Evolutionary conservation across 2,329 filamentous ascomycete genomes (phyloP).

Genomic region (Fusarium xylarioides): DNA sequence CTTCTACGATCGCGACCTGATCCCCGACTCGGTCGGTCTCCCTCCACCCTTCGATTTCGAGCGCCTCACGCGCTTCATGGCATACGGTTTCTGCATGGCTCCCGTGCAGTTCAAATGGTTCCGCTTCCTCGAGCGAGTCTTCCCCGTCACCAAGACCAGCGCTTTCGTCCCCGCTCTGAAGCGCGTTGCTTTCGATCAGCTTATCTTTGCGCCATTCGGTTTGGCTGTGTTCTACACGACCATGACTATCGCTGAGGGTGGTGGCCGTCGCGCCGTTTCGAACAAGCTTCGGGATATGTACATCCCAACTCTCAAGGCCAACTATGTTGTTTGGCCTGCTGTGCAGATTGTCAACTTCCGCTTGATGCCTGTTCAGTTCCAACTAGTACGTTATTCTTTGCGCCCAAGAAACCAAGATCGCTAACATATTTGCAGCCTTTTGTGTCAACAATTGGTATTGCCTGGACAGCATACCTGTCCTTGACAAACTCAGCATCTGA

Average conservation of each 20-base stretch:
- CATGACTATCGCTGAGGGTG: slow-evolving; percentile 96
- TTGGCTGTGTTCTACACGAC: slow-evolving; percentile 90
- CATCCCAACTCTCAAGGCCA: slow-evolving; percentile 91
- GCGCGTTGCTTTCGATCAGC: slow-evolving; percentile 89
- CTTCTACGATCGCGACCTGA: slow-evolving; percentile 69
- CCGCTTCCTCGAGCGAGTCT: slow-evolving; percentile 79
- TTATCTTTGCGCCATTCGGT: slow-evolving; percentile 90
- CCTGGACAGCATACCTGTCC: slow-evolving; percentile 96
- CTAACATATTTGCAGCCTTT: slow-evolving; percentile 74
- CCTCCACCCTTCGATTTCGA: slow-evolving; percentile 96
- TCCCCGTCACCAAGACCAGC: slow-evolving; percentile 83
- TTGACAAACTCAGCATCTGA: slow-evolving; percentile 89
- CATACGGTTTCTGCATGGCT: slow-evolving; percentile 96
- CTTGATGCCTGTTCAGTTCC: slow-evolving; percentile 92
- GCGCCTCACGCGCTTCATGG: slow-evolving; percentile 93
- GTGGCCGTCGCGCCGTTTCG: slow-evolving; percentile 79
- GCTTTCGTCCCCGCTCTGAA: slow-evolving; percentile 84
- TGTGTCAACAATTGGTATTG: slow-evolving; percentile 93
- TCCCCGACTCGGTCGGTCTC: slow-evolving; percentile 67
- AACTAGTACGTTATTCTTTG: slow-evolving; percentile 75
- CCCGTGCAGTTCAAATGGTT: slow-evolving; percentile 98
- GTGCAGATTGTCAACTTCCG: slow-evolving; percentile 98
- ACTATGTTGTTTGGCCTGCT: slow-evolving; percentile 93
- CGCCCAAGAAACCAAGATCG: neutral
- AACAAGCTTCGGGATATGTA: slow-evolving; percentile 95